Evolutionary conservation across 2,329 filamentous ascomycete species (phyloP), one percentile per base, ranked within the genome.

Genomic region (Alternaria ventricosa): DNA sequence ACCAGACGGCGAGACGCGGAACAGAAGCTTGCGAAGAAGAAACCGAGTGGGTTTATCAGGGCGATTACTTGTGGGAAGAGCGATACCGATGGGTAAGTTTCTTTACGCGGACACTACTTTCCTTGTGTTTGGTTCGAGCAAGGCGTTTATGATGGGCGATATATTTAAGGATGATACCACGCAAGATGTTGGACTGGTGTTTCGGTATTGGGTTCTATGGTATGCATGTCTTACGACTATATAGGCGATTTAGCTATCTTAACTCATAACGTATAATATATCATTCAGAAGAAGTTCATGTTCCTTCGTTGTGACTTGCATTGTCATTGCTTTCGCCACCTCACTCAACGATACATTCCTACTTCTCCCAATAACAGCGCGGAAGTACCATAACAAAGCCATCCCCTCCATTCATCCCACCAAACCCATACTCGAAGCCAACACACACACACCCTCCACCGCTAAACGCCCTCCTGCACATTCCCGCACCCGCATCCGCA

Each of bases 51-150:
- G 10, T 77, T 79, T 61, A 70, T 76, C 9, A 75, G 74, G 60
- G 75, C 69, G 13, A 65, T 79, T 56, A 78, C 73, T 44, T 79
- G 77, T 69, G 76, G 77, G 18, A 75, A 72, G 61, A 46, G 55
- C 23, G 57, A 46, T 57, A 63, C 12, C 36, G 23, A 18, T 57
- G 65, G 15, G 25, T 63, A 46, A 20, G 9, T 41, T 25, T 27
- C 6, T 27, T 33, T 23, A 13, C 5, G 7, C 8, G 28, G 33
- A 0, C 13, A 12, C 5, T 18, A 23, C n/a, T 18, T 53, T n/a
- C 9, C 36, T 53, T 51, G 25, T 20, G 6, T 22, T 0, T 53
- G 20, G 12, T 6, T 53, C 11, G 12, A 43, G 54, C 41, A 12
- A 7, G 41, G 23, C 3, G 54, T 44, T 27, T 18, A 25, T 10